These are phyloP conservation scores for Albugo candida DNA, from an alignment of 352 stramenopile species.

Conservation along the genomic window DNA sequence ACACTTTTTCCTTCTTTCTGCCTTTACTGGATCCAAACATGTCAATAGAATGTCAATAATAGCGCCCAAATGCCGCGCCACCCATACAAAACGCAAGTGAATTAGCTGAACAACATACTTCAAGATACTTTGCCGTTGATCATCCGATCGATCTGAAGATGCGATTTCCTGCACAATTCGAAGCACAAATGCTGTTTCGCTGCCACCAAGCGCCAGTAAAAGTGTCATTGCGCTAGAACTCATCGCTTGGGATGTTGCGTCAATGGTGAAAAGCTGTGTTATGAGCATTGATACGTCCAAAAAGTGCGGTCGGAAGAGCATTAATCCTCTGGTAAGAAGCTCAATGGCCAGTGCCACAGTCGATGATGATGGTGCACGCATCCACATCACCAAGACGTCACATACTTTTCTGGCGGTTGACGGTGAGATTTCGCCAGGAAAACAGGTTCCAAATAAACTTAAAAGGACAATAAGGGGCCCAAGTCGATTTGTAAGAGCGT, in stretches of 20 bases:
- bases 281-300: slow-evolving; percentile 63
- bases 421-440: slow-evolving; percentile 61
- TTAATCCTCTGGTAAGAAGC: slow-evolving; percentile 58
- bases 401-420: slow-evolving; percentile 56
- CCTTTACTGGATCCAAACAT: slow-evolving; percentile 69
- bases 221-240: slow-evolving; percentile 38
- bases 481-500: slow-evolving; percentile 30
- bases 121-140: slow-evolving; percentile 54
- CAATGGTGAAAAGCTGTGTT: slow-evolving; percentile 43
- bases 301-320: slow-evolving; percentile 67
- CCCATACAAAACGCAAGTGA: slow-evolving; percentile 63
- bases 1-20: slow-evolving; percentile 53
- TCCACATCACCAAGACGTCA: slow-evolving; percentile 44
- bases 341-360: slow-evolving; percentile 50
- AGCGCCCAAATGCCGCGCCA: slow-evolving; percentile 63
- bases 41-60: slow-evolving; percentile 77
- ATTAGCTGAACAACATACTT: slow-evolving; percentile 66
- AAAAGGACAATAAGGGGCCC: slow-evolving; percentile 58
- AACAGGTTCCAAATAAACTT: slow-evolving; percentile 76
- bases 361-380: slow-evolving; percentile 24
- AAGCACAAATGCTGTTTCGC: slow-evolving; percentile 59
- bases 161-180: slow-evolving; percentile 66
- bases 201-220: slow-evolving; percentile 56
- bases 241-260: slow-evolving; percentile 17
- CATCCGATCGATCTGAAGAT: slow-evolving; percentile 36